Conservation (phyloP, 2,329 filamentous ascomycete species). For the Xylariaceae sp. region DNA sequence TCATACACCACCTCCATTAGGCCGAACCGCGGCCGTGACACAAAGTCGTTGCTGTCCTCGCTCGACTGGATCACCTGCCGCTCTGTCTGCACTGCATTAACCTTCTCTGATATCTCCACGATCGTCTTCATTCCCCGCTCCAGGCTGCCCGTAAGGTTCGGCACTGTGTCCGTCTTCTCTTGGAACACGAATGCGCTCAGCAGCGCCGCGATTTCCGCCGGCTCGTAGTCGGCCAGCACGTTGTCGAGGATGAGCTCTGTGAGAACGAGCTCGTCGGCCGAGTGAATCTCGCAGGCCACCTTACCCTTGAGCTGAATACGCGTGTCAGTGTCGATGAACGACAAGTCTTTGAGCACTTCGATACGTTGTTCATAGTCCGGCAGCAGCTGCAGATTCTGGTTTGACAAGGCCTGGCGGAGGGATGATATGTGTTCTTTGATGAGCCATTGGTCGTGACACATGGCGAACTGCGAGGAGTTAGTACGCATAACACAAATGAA, state of each 20-base stretch:
- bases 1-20: slow-evolving; percentile 98
- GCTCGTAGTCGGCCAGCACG: slow-evolving; percentile 89
- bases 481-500: too few species aligned
- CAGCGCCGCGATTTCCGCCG: slow-evolving; percentile 91
- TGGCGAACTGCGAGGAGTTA: slow-evolving; percentile 85
- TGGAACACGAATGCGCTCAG: slow-evolving; percentile 96
- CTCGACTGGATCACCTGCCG: slow-evolving; percentile 88
- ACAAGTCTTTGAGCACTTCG: slow-evolving; percentile 83
- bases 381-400: slow-evolving; percentile 91
- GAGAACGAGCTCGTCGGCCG: slow-evolving; percentile 90
- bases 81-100: slow-evolving; percentile 82
- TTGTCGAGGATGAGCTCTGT: slow-evolving; percentile 97
- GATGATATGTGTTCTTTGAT: slow-evolving; percentile 91
- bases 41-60: slow-evolving; percentile 91
- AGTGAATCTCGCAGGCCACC: slow-evolving; percentile 97
- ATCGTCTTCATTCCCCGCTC: slow-evolving; percentile 82
- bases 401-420: slow-evolving; percentile 83
- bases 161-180: slow-evolving; percentile 83
- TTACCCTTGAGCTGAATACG: slow-evolving; percentile 96
- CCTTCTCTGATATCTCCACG: slow-evolving; percentile 84
- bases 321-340: slow-evolving; percentile 82
- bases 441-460: slow-evolving; percentile 95
- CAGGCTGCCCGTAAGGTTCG: slow-evolving; percentile 75
- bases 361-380: slow-evolving; percentile 97
- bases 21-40: slow-evolving; percentile 80